These are phyloP conservation scores for Otatea glauca DNA, from an alignment of 176 grass and related monocot genomes.

Conservation along the genomic window DNA sequence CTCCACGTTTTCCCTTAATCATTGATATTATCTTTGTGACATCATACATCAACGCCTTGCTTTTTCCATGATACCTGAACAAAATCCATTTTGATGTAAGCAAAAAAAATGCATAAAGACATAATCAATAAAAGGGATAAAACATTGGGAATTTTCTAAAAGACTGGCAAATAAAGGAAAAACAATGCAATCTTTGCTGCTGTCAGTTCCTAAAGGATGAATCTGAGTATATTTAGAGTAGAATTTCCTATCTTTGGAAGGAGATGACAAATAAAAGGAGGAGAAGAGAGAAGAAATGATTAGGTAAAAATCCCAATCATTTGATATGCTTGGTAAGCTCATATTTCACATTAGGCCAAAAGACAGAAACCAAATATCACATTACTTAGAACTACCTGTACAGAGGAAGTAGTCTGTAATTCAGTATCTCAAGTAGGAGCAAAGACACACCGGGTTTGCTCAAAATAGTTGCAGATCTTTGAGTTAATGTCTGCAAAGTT, in stretches of 20 bases:
- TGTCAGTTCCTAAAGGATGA: neutral
- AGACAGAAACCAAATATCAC: conserved; percentile 4
- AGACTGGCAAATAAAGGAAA: neutral
- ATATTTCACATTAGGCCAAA: neutral
- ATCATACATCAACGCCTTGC: conserved; percentile 99
- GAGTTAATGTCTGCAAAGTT: conserved; percentile 81
- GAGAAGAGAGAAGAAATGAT: conserved; percentile 8
- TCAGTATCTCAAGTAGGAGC: conserved; percentile 95
- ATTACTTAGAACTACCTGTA: conserved; percentile 70
- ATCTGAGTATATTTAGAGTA: conserved; percentile 18
- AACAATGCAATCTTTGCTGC: neutral
- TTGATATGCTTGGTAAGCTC: conserved; percentile 32
- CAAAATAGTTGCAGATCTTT: conserved; percentile 89
- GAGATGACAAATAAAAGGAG: conserved; percentile 23
- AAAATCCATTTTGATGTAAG: conserved; percentile 30
- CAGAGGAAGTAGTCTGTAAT: conserved; percentile 95
- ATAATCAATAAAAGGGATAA: conserved; percentile 26
- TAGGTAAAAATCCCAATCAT: conserved; percentile 20
- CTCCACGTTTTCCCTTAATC: conserved; percentile 94
- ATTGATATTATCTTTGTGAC: conserved; percentile 99
- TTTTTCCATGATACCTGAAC: conserved; percentile 91
- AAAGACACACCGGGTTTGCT: conserved; percentile 92
- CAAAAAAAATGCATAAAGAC: conserved; percentile 32
- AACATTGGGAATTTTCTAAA: conserved; percentile 6
- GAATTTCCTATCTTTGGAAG: conserved; percentile 5